A percentile compares a stretch with the other conserved stretches of the same genome.
Evolutionary conservation across 1,139 yeast genomes (phyloP).

Genomic region (Hyphopichia khmerensis): DNA sequence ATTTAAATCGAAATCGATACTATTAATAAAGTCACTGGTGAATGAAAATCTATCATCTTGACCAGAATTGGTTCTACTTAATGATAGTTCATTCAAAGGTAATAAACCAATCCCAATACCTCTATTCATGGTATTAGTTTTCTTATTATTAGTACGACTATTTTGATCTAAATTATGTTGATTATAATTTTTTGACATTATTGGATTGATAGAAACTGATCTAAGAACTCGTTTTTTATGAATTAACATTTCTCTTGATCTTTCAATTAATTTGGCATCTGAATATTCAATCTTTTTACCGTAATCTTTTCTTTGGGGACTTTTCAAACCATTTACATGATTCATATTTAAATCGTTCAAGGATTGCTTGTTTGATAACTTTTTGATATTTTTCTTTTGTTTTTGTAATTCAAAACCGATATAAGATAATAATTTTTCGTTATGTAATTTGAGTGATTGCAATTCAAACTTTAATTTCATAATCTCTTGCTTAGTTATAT

Average conservation of each 20-base stretch:
- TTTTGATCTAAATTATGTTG: conserved; percentile 5
- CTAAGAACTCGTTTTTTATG: conserved; percentile 46
- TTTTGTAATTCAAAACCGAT: conserved; percentile 59
- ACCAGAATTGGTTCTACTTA: conserved; percentile 2
- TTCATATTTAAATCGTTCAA: conserved; percentile 15
- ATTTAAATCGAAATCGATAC: conserved; percentile 10
- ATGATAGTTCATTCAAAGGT: conserved; percentile 3
- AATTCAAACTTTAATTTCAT: conserved; percentile 54
- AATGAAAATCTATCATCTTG: conserved; percentile 11
- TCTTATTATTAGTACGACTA: neutral
- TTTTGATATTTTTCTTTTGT: conserved; percentile 43
- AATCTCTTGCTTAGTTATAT: conserved; percentile 49
- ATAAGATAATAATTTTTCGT: conserved; percentile 55
- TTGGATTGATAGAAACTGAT: conserved; percentile 45
- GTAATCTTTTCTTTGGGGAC: conserved; percentile 6
- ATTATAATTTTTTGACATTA: conserved; percentile 30
- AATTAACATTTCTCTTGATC: conserved; percentile 40
- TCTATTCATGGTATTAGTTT: neutral
- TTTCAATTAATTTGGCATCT: conserved; percentile 52
- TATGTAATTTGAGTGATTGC: conserved; percentile 53
- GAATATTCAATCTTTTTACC: conserved; percentile 43
- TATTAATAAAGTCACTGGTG: conserved; percentile 10
- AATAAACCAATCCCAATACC: conserved; percentile 3
- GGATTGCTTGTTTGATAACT: conserved; percentile 39
- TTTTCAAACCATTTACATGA: neutral